Evolutionary conservation across 1,139 yeast genomes (phyloP).

Genomic region (Meyerozyma sp.): DNA sequence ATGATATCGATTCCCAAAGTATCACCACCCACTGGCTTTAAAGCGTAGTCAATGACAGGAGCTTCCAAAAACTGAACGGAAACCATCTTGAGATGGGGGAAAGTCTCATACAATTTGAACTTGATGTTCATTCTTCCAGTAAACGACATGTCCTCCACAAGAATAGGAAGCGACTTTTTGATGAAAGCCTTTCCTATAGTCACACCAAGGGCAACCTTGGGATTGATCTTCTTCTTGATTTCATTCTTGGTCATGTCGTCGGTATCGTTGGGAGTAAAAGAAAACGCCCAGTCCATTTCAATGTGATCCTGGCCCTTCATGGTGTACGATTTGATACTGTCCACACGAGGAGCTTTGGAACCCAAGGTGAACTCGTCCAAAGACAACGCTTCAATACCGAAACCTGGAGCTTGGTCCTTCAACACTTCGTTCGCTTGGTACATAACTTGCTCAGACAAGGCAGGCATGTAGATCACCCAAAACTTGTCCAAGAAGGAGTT

Average conservation of each 20-base stretch:
- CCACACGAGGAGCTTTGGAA: constrained; percentile 70
- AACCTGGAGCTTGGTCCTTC: constrained; percentile 73
- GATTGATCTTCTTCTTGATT: constrained; percentile 63
- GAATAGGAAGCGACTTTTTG: constrained; percentile 66
- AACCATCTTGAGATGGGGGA: constrained; percentile 71
- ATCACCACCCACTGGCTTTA: constrained; percentile 88
- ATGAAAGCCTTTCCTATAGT: constrained; percentile 75
- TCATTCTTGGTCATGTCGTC: constrained; percentile 78
- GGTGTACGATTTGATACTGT: constrained; percentile 66
- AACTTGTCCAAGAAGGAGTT: constrained; percentile 71
- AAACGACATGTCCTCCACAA: constrained; percentile 75
- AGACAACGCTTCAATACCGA: constrained; percentile 68
- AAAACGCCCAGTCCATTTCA: constrained; percentile 81
- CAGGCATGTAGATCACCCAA: constrained; percentile 87
- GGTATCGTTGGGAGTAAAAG: constrained; percentile 75
- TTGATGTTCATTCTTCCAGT: constrained; percentile 68
- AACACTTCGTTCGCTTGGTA: constrained; percentile 60
- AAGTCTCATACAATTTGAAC: constrained; percentile 53
- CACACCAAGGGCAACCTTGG: constrained; percentile 74
- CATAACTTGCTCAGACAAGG: constrained; percentile 69
- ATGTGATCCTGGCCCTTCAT: constrained; percentile 59
- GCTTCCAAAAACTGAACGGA: constrained; percentile 71
- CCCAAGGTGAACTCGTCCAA: constrained; percentile 77
- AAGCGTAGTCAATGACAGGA: constrained; percentile 68
- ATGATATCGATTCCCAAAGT: constrained; percentile 76